phyloP scores from a whole-genome alignment of 345 rosid genomes.

The Heritiera littoralis region DNA sequence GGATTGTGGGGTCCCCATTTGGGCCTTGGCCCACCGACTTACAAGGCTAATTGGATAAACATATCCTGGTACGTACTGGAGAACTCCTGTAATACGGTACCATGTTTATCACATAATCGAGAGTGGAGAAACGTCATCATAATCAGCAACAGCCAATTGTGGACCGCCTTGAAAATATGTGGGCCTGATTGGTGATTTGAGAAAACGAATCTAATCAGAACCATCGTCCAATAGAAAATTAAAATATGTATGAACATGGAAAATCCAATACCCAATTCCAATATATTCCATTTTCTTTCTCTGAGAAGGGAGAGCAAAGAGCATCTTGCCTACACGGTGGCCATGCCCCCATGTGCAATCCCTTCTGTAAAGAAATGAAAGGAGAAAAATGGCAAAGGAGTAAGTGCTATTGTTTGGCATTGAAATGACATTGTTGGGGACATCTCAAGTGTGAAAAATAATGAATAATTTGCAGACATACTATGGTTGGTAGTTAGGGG shows the following conservation, averaged over 20 bases:
- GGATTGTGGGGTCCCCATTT: constrained; percentile 10
- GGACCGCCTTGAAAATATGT: constrained; percentile 22
- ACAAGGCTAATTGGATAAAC: constrained; percentile 25
- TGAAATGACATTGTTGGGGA: constrained; percentile 63
- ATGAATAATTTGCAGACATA: constrained; percentile 39
- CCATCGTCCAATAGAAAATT: constrained; percentile 19
- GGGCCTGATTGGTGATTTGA: constrained; percentile 14
- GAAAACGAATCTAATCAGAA: constrained; percentile 17
- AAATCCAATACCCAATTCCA: constrained; percentile 26
- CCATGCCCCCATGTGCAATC: constrained; percentile 88
- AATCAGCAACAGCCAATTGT: constrained; percentile 16
- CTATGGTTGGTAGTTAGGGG: constrained; percentile 80
- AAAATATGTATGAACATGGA: constrained; percentile 27
- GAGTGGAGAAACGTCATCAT: constrained; percentile 11
- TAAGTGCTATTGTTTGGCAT: constrained; percentile 41
- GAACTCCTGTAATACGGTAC: constrained; percentile 13
- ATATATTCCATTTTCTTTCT: constrained; percentile 14
- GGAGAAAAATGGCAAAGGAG: constrained; percentile 29
- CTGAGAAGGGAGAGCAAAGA: constrained; percentile 53
- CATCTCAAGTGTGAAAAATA: constrained; percentile 37
- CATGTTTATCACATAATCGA: constrained; percentile 18
- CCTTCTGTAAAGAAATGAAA: constrained; percentile 69
- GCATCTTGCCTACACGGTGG: constrained; percentile 65
- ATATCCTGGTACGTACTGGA: neutral
- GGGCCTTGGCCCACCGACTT: constrained; percentile 23